phyloP scores from a whole-genome alignment of 495 filamentous ascomycete species.

The Daldinia grandis region DNA sequence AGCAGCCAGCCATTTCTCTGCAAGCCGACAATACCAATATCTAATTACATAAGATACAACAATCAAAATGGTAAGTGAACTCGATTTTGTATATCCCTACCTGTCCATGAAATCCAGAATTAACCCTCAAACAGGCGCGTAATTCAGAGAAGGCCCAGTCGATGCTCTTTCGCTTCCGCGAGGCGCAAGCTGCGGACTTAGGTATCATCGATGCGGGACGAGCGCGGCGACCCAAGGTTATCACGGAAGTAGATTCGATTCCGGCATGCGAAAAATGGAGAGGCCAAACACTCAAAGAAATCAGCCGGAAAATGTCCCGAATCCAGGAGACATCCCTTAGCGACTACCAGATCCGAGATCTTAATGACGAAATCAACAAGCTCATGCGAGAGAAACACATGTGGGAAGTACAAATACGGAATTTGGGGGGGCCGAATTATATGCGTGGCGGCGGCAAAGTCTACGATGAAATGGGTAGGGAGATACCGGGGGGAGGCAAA shows the following conservation, averaged over 20 bases:
- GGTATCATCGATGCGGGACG: constrained; percentile 96
- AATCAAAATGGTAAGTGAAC: constrained; percentile 45
- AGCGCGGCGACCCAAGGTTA: constrained; percentile 85
- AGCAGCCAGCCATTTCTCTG: neutral
- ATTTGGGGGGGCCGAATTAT: constrained; percentile 95
- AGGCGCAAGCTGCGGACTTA: constrained; percentile 93
- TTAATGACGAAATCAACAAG: constrained; percentile 99
- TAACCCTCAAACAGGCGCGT: constrained; percentile 54
- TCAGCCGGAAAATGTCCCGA: constrained; percentile 92
- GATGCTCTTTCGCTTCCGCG: constrained; percentile 99
- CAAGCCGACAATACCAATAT: neutral
- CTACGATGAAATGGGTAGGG: constrained; percentile 90
- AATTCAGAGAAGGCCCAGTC: constrained; percentile 99
- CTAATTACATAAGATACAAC: neutral
- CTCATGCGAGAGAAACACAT: constrained; percentile 98
- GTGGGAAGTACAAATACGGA: constrained; percentile 97
- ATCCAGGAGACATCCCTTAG: constrained; percentile 90
- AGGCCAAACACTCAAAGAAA: constrained; percentile 95
- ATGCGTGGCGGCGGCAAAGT: constrained; percentile 90
- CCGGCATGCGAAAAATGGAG: constrained; percentile 97
- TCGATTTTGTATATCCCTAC: neutral
- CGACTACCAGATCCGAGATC: constrained; percentile 96
- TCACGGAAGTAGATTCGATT: constrained; percentile 83
- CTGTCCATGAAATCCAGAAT: neutral
- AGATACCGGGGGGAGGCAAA: constrained; percentile 88